Conservation (phyloP, 352 stramenopile genomes). For the Globisporangium cylindrosporum region DNA sequence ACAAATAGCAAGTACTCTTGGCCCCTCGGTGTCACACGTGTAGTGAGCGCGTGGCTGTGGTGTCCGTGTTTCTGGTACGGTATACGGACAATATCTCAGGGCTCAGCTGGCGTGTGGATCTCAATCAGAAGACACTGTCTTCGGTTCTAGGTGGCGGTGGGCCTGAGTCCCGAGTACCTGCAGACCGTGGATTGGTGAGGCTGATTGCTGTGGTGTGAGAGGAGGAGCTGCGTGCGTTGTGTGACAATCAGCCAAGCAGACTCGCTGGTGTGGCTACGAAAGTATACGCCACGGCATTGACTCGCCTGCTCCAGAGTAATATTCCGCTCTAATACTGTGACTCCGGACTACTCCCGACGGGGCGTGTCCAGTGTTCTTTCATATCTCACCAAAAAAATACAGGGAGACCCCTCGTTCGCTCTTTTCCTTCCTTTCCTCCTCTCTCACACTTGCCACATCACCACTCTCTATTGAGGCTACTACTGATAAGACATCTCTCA, state of each 20-base stretch:
- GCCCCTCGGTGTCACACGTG: neutral
- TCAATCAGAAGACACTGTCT: too few relatives aligned
- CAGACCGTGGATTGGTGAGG: neutral
- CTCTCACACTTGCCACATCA: neutral
- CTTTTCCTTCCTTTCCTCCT: conserved; percentile 6
- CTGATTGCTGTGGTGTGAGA: neutral
- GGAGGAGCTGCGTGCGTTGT: too few relatives aligned
- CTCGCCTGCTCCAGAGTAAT: too few relatives aligned
- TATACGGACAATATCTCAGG: neutral
- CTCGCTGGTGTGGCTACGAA: neutral
- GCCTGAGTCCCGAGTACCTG: neutral
- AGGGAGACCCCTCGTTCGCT: neutral
- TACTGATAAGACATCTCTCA: neutral
- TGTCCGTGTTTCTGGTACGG: neutral
- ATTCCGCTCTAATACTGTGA: neutral
- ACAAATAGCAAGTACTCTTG: too few relatives aligned
- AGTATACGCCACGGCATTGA: neutral
- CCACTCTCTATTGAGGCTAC: neutral
- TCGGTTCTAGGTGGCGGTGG: neutral
- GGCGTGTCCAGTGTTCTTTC: neutral
- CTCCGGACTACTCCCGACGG: neutral
- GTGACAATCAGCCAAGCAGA: neutral
- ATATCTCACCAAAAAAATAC: conserved; percentile 3
- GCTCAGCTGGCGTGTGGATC: neutral
- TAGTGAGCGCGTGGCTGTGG: too few relatives aligned